These are phyloP conservation scores for Hortaea werneckii DNA, from an alignment of 2,329 filamentous ascomycete species.

Conservation along the genomic window DNA sequence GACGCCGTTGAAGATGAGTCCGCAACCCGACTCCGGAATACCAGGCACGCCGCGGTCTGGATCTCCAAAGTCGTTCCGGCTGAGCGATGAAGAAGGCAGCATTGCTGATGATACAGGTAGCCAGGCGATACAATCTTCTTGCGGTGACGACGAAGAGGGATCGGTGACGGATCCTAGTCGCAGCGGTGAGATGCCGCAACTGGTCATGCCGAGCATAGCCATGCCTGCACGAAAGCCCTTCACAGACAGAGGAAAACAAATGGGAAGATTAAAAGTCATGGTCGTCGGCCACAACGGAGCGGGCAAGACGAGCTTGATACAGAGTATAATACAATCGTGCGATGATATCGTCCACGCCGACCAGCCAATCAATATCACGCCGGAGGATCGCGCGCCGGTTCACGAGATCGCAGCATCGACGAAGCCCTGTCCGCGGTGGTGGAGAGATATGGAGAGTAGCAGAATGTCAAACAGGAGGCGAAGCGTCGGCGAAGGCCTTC, in stretches of 20 bases:
- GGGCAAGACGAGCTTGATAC: constrained; percentile 84
- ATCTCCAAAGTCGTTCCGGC: constrained; percentile 48
- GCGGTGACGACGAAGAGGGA: constrained; percentile 45
- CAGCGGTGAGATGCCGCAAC: constrained; percentile 49
- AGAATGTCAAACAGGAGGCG: constrained; percentile 51
- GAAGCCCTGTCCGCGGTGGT: constrained; percentile 73
- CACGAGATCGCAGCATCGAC: constrained; percentile 38
- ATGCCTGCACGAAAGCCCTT: constrained; percentile 87
- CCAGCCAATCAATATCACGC: constrained; percentile 26
- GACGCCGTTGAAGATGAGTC: constrained; percentile 39
- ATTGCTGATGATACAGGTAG: constrained; percentile 45
- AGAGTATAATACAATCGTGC: constrained; percentile 74
- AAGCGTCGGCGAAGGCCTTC: constrained; percentile 62
- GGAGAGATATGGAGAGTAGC: constrained; percentile 65
- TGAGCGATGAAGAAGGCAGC: constrained; percentile 47
- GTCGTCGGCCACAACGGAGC: constrained; percentile 69
- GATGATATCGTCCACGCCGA: constrained; percentile 93
- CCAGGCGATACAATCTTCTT: constrained; percentile 44
- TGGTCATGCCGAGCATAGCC: constrained; percentile 95
- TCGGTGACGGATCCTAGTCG: constrained; percentile 27
- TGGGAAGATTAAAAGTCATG: constrained; percentile 83
- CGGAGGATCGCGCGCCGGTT: constrained; percentile 9
- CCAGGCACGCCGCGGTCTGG: constrained; percentile 51
- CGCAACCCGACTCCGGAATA: constrained; percentile 39
- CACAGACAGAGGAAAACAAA: constrained; percentile 69